A percentile compares a stretch with the other conserved stretches of the same genome.
phyloP scores from a whole-genome alignment of 225 moss, liverwort and hornwort genomes.

The Bryoerythrophyllum caledonicum region DNA sequence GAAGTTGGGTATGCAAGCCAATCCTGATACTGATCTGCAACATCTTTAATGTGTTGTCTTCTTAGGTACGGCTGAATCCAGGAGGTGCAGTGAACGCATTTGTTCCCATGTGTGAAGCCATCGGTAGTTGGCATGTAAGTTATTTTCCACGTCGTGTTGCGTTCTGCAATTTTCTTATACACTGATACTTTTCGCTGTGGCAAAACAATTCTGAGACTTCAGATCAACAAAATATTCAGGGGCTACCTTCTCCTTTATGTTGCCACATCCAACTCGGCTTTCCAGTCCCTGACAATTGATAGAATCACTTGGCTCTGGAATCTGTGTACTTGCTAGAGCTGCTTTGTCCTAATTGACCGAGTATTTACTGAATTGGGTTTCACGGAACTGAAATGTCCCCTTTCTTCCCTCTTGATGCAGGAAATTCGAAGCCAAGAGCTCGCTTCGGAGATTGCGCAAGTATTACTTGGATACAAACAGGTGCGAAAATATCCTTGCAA shows the following conservation, averaged over 20 bases:
- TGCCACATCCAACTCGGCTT: slow-evolving; percentile 1
- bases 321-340: background rate
- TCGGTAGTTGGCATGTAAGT: slow-evolving; percentile 93
- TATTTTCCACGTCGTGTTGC: background rate
- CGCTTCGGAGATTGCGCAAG: slow-evolving; percentile 69
- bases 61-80: slow-evolving; percentile 76
- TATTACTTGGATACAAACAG: slow-evolving; percentile 83
- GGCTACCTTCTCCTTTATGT: background rate
- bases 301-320: background rate
- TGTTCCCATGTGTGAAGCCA: slow-evolving; percentile 82
- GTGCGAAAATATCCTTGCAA: slow-evolving; percentile 24
- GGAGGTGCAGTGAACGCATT: slow-evolving; percentile 78
- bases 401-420: slow-evolving; percentile 25
- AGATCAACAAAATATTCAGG: background rate
- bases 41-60: slow-evolving; percentile 9
- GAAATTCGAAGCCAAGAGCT: slow-evolving; percentile 81
- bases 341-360: background rate
- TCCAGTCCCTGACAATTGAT: background rate
- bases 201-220: background rate
- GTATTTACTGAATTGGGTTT: background rate
- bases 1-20: background rate
- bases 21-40: slow-evolving; percentile 12
- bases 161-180: background rate
- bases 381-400: background rate
- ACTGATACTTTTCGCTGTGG: background rate